Evolutionary conservation across 2,329 filamentous ascomycete genomes (phyloP), one percentile per base, ranked within the genome.

Genomic region (Samsoniella hepiali): DNA sequence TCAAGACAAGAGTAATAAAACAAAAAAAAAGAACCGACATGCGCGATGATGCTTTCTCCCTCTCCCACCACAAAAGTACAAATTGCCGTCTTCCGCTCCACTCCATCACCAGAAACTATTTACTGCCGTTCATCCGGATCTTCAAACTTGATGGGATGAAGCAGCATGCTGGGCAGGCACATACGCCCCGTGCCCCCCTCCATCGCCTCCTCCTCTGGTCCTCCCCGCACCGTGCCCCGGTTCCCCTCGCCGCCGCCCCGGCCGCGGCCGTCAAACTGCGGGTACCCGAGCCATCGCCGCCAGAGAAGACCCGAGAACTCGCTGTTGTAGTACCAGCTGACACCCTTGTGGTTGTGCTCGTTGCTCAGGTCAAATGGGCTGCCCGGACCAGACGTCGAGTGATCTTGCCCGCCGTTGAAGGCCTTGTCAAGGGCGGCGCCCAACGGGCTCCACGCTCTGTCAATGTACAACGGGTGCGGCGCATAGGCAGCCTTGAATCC

Each of bases 251-350:
- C 90, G 38, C 81, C 81, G 51, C 78, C 72, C n/a, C 74, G 71
- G 6, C 80, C 81, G 38, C 81, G 76, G 7, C 80, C 81, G 64
- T 84, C 82, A 69, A 77, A 74, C 70, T 85, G 82, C 17, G 81
- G 76, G 67, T 83, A 86, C 0, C 84, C 84, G 53, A 95, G 76
- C 92, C 92, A 96, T 51, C 91, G 81, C 58, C 89, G 82, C 85
- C 91, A 96, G 68, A 96, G 72, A n/a, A 89, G 84, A 5, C 88
- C 84, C 1, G 90, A 87, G 71, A 95, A 96, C 57, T 88, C 84
- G 29, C 88, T 88, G 69, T 92, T 90, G 75, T 92, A 96, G 75
- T 94, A 96, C 90, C 91, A 96, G 51, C 84, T 92, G 50, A 88
- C 88, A 15, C 91, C 91, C 69, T 86, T 85, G 78, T 94, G 92